Evolutionary conservation across 169 alveolate genomes (phyloP), one percentile per base, ranked within the genome.

Genomic region (Toxoplasma gondii): DNA sequence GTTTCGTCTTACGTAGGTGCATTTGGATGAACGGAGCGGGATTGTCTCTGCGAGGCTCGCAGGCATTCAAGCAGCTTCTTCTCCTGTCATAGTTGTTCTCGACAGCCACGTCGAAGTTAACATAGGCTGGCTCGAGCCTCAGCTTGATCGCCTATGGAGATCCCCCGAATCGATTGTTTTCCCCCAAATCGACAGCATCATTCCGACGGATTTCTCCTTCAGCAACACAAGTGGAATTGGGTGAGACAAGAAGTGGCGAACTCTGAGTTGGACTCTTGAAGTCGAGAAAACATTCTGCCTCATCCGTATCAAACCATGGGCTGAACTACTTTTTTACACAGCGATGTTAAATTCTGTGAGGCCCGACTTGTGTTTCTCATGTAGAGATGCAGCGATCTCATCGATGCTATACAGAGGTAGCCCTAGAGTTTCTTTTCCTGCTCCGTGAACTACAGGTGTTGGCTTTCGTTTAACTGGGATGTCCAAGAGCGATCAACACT

Each of bases 71-170:
- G 45, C 82, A 12, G 95, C 96, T 4, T 36, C 67, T 44, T 95
- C 96, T 41, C 96, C 96, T 31, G 95, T 94, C 19, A 39, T 96
- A 69, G 96, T 96, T 10, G 43, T 96, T 36, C 91, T 96, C 16
- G 97, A 96, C 86, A 93, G 96, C 67, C 97, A 96, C 58, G 93
- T 96, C 39, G 97, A 96, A 54, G 95, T 96, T 41, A 81, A 54
- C 22, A 82, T 70, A 44, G 94, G 95, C 39, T 96, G 97, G 97
- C 94, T 96, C 19, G 97, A 96, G 87, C 97, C 97, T 0, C 96
- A 86, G 87, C 90, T 96, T 7, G 41, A 45, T 5, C 91, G 97
- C 31, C 86, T 96, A 4, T 36, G 49, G 49, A 96, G 93, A 34
- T 58, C 95, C 5, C 95, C 96, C 38, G 93, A 94, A 38, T 88